Conservation (phyloP, 805 yeast species). For the Candida adriatica region DNA sequence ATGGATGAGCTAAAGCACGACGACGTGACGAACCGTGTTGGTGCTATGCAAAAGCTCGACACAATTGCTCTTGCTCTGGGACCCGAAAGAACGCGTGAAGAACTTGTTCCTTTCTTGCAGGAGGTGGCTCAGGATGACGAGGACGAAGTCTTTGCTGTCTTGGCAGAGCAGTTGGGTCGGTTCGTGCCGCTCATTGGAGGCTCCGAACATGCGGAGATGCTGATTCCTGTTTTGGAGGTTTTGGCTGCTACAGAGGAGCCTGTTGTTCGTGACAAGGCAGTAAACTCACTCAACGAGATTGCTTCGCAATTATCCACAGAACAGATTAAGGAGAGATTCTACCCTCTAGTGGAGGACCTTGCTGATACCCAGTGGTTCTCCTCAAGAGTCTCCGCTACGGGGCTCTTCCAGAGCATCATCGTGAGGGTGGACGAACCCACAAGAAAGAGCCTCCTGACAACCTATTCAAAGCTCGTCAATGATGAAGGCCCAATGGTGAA, state of each 20-base stretch:
- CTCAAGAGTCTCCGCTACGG: slow-evolving; percentile 84
- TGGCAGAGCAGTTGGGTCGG: slow-evolving; percentile 84
- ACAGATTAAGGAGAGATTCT: slow-evolving; percentile 59
- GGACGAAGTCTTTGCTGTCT: slow-evolving; percentile 92
- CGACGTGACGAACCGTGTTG: slow-evolving; percentile 87
- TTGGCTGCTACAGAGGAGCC: slow-evolving; percentile 95
- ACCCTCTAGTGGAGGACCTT: slow-evolving; percentile 71
- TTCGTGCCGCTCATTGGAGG: slow-evolving; percentile 93
- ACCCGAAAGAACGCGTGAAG: slow-evolving; percentile 84
- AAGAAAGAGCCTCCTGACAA: slow-evolving; percentile 55
- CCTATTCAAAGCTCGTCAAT: slow-evolving; percentile 63
- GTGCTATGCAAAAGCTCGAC: slow-evolving; percentile 89
- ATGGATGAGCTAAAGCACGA: slow-evolving; percentile 98
- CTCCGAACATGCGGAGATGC: slow-evolving; percentile 46
- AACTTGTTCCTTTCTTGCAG: slow-evolving; percentile 82
- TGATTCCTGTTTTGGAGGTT: slow-evolving; percentile 62
- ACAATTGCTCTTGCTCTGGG: slow-evolving; percentile 95
- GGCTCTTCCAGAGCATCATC: slow-evolving; percentile 69
- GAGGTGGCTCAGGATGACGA: slow-evolving; percentile 92
- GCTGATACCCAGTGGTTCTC: slow-evolving; percentile 94
- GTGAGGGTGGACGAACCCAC: slow-evolving; percentile 46
- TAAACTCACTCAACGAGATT: slow-evolving; percentile 71
- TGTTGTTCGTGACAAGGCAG: slow-evolving; percentile 90
- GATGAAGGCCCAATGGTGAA: slow-evolving; percentile 99
- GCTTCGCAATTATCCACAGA: slow-evolving; percentile 53